Base-by-base conservation (phyloP, 1,284 basidiomycete species). In the Cutaneotrichosporon cavernicola region DNA sequence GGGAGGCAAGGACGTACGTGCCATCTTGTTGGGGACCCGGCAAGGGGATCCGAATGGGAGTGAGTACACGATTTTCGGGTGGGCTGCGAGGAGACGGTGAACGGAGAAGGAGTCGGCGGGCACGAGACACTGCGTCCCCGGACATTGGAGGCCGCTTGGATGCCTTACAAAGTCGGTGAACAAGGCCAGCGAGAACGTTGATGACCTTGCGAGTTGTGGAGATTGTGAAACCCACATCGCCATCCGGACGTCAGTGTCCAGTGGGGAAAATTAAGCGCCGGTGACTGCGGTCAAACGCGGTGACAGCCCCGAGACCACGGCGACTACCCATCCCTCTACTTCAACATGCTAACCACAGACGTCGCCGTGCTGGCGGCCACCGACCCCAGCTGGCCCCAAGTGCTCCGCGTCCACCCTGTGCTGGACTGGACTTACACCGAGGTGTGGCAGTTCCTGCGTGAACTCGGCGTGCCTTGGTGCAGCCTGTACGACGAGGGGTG, bases 371-470 rank as follows among this genome's bases (percentile, higher is more conserved):
- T 88, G 56, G 89, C 89, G 69, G 88, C 86, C 70, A 96, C 92
- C 7, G 94, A 97, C 79, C 81, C 85, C 0, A 89, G 85, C 60
- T 99, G 96, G 96, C 95, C 96, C 5, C 76, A 81, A 4, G 92
- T 96, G 65, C 89, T 95, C 74, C 87, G 96, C 22, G 87, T 99
- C 32, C 96, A 99, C 76, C 96, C 97, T 0, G 91, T 99, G 71
- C 90, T 99, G 58, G 89, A 97, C 76, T 99, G 96, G 96, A 84
- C 86, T 0, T 99, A 99, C 79, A 76, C 81, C 2, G 88, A 97
- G 66, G 87, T 99, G 2, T 99, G 97, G 97, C 81, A 83, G 1
- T 99, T 96, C 81, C 81, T 99, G 43, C 83, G 88, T 8, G 83
- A 84, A 64, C 82, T 96, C 10, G 77, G 87, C 2, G 86, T 98